Percentiles rank a stretch among this genome's conserved stretches.
Evolutionary conservation across 2,329 filamentous ascomycete genomes (phyloP).

Genomic region (Aspergillus sp.): DNA sequence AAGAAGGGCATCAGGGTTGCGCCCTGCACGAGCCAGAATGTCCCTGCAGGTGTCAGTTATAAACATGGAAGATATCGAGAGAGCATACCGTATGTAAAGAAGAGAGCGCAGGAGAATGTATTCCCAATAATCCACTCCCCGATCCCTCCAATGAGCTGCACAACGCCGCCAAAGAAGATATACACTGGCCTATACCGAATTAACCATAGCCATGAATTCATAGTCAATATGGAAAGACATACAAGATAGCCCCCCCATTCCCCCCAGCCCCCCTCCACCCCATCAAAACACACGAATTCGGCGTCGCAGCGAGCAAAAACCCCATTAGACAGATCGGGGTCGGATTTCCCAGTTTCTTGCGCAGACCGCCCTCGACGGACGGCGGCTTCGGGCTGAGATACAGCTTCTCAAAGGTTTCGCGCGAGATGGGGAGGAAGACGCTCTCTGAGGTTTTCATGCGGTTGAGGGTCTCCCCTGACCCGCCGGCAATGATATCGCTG

Average conservation of each 20-base stretch:
- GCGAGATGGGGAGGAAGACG: conserved; percentile 51
- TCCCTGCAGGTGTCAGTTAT: conserved; percentile 27
- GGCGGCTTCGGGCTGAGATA: conserved; percentile 57
- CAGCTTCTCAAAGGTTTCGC: conserved; percentile 64
- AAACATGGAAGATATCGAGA: neutral
- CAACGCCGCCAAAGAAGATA: conserved; percentile 52
- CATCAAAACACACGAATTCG: conserved; percentile 57
- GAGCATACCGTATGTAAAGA: conserved; percentile 48
- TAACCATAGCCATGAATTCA: too few species aligned
- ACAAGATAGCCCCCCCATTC: conserved; percentile 49
- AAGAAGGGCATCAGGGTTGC: conserved; percentile 50
- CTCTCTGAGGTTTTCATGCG: conserved; percentile 37
- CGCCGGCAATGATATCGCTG: conserved; percentile 21
- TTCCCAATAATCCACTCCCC: conserved; percentile 57
- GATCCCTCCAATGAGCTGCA: conserved; percentile 32
- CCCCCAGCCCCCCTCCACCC: conserved; percentile 59
- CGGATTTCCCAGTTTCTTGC: conserved; percentile 61
- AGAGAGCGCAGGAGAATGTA: conserved; percentile 57
- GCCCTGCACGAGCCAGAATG: conserved; percentile 54
- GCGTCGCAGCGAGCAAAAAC: conserved; percentile 56
- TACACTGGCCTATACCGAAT: conserved; percentile 27
- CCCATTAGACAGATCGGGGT: conserved; percentile 60
- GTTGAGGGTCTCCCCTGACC: conserved; percentile 29
- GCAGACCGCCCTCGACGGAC: conserved; percentile 53
- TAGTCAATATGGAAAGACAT: conserved; percentile 1